Evolutionary conservation across 2,329 filamentous ascomycete genomes (phyloP), one percentile per base, ranked within the genome.

Genomic region (Aphanoascus verrucosus): DNA sequence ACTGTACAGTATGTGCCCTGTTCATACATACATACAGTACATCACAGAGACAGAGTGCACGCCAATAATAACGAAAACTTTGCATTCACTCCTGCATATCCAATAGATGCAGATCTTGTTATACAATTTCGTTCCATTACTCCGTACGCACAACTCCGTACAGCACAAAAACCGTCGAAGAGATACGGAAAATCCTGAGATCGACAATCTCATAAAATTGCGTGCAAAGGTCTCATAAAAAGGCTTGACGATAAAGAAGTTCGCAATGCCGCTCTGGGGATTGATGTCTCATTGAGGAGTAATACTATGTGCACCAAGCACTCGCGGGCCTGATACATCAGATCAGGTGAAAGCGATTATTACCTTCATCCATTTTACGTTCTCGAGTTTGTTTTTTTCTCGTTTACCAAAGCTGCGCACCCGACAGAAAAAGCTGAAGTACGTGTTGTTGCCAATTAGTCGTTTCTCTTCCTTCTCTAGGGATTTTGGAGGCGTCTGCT

Each of bases 31-130:
- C 32, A n/a, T n/a, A n/a, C n/a, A n/a, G n/a, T n/a, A n/a, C n/a
- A n/a, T n/a, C n/a, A n/a, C n/a, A n/a, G n/a, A 37, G 9, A 37
- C 35, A 37, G n/a, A n/a, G 35, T 12, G n/a, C 45, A 23, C 15
- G 19, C 31, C n/a, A 17, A 35, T 28, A 20, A 7, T 28, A 28
- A 28, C 23, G 23, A 28, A 28, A 20, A 23, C 15, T 47, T 19
- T 49, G 46, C 35, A 49, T 44, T 19, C 15, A 20, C 49, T 37
- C 40, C 49, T 51, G 49, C 49, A 51, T 51, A 40, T 34, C 44
- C 49, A 51, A 51, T 51, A 31, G 41, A 44, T 51, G 49, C 49
- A 43, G 49, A 51, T 51, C 49, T 40, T 44, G 49, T 43, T 40
- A 51, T 44, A 51, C 49, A 43, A 42, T 43, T 28, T 20, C 14